These are phyloP conservation scores for Lumnitzera littorea DNA, from an alignment of 345 rosid species.

Conservation along the genomic window DNA sequence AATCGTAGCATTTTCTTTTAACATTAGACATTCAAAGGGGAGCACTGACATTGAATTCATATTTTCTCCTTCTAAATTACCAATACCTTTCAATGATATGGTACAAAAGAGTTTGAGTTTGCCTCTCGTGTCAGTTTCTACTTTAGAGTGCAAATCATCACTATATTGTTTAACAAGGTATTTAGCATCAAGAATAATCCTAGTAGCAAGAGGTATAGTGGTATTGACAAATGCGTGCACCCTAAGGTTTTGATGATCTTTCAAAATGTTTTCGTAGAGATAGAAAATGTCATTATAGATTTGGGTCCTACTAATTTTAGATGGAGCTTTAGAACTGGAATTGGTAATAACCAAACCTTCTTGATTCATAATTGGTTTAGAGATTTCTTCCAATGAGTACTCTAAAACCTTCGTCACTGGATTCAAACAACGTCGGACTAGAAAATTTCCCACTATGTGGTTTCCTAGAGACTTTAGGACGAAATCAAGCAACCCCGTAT, in stretches of 20 bases:
- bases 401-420: constrained; percentile 90
- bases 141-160: constrained; percentile 18
- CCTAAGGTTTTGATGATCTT: constrained; percentile 37
- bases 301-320: constrained; percentile 53
- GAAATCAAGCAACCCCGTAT: constrained; percentile 84
- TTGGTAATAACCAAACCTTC: constrained; percentile 27
- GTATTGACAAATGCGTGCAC: constrained; percentile 24
- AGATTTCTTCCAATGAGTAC: constrained; percentile 72
- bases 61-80: constrained; percentile 4
- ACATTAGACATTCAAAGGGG: constrained; percentile 56
- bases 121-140: constrained; percentile 23
- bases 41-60: constrained; percentile 18
- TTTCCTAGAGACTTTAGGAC: constrained; percentile 89
- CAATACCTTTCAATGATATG: constrained; percentile 21
- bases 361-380: constrained; percentile 37
- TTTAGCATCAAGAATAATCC: constrained; percentile 70
- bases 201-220: constrained; percentile 47
- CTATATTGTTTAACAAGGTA: constrained; percentile 57
- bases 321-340: constrained; percentile 28
- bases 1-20: constrained; percentile 54
- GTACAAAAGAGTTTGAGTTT: constrained; percentile 56
- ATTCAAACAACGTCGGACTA: constrained; percentile 79
- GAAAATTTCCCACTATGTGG: constrained; percentile 75
- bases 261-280: constrained; percentile 42
- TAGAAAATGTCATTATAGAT: constrained; percentile 55